Evolutionary conservation across 2,329 filamentous ascomycete species (phyloP), one percentile per base, ranked within the genome.

Genomic region (Colletotrichum musae): DNA sequence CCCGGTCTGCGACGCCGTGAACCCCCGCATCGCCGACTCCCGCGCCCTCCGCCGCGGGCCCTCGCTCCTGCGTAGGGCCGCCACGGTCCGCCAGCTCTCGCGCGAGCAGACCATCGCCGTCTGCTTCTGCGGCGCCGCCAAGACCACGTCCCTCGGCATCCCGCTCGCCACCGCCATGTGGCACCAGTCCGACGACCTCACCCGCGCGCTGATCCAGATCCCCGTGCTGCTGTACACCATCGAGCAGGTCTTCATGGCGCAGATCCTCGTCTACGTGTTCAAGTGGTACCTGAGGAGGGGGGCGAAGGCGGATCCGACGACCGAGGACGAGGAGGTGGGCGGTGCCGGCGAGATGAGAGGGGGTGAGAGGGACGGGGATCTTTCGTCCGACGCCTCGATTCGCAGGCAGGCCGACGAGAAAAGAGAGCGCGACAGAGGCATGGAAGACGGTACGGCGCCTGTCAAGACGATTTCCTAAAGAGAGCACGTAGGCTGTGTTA

Each of bases 121-220:
- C 15, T 93, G 91, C 73, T 93, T 93, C 78, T 93, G 91, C 74
- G 90, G 89, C 28, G 91, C 92, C 0, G 91, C 91, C 15, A 94
- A 94, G 79, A 93, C 91, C 3, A 91, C 91, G 1, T 90, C 88
- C 3, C 83, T 94, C 66, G 91, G 91, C 0, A 91, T 94, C 7
- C 92, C 92, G 0, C 77, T 94, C 32, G 85, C 89, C 58, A 88
- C 88, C 39, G 88, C 91, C 68, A 93, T 94, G 88, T 94, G 90
- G 83, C 81, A 82, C 15, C 83, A 86, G 15, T 79, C 88, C 10
- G 84, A 86, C 71, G 79, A 87, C 51, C 79, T 87, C 47, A 85
- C 87, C 21, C 83, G 87, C 69, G 85, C 87, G 0, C 88, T 87
- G 72, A 85, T 92, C 53, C 87, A 91, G 75, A 88, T 92, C 36